These are phyloP conservation scores for Picochlorum costavermella DNA, from an alignment of 139 green algal genomes.

Conservation along the genomic window DNA sequence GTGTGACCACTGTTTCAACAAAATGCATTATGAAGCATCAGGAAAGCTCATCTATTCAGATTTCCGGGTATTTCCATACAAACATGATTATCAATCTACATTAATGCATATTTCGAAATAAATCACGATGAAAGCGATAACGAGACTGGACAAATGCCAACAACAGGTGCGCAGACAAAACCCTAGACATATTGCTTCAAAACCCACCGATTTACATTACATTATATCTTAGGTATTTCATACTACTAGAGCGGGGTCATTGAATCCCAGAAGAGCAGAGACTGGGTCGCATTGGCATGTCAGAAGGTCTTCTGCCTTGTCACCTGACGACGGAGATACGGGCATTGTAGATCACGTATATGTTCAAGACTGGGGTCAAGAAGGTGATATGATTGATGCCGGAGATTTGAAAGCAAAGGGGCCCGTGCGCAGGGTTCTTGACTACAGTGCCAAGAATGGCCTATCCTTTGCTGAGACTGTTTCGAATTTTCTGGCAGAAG, in stretches of 20 bases:
- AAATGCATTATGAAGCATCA: constrained; percentile 40
- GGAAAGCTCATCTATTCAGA: constrained; percentile 18
- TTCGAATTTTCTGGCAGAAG: neutral
- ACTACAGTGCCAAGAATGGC: neutral
- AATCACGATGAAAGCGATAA: neutral
- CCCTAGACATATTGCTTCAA: too few species aligned
- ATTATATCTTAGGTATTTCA: neutral
- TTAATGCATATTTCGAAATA: constrained; percentile 4
- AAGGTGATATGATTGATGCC: neutral
- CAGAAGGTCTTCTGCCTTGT: too few species aligned
- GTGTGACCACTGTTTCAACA: constrained; percentile 42
- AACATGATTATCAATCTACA: constrained; percentile 19
- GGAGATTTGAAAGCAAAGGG: constrained; percentile 1
- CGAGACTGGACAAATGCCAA: neutral
- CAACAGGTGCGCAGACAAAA: too few species aligned
- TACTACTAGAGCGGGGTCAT: too few species aligned
- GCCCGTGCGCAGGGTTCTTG: neutral
- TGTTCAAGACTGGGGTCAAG: constrained; percentile 9
- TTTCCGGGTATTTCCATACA: constrained; percentile 33
- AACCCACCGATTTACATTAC: neutral
- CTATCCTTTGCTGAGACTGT: neutral
- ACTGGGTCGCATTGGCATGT: too few species aligned
- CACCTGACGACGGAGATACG: too few species aligned
- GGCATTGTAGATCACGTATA: constrained; percentile 6
- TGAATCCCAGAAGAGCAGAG: too few species aligned